Conservation (phyloP, 2,329 filamentous ascomycete genomes). For the Neofusicoccum parvum region DNA sequence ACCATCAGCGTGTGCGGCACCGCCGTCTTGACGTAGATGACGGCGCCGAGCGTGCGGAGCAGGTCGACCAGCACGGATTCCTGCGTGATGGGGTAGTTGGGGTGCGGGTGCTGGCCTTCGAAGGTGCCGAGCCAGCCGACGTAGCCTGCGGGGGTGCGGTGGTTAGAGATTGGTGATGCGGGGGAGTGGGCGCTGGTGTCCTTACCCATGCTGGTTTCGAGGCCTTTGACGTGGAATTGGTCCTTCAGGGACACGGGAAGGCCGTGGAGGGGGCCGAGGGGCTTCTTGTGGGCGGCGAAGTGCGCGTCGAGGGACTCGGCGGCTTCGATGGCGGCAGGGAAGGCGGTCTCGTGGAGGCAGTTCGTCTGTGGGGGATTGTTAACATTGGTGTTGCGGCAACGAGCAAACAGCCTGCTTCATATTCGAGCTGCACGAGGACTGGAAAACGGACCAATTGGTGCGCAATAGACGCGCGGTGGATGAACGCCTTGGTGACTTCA, state of each 20-base stretch:
- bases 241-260: slow-evolving; percentile 53
- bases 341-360: slow-evolving; percentile 53
- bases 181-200: no score
- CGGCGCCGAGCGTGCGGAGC: slow-evolving; percentile 57
- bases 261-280: slow-evolving; percentile 51
- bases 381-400: no score
- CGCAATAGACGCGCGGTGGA: slow-evolving; percentile 56
- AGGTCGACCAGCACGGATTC: slow-evolving; percentile 61
- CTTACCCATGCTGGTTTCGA: slow-evolving; percentile 51
- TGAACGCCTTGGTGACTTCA: slow-evolving; percentile 59
- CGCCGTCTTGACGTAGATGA: slow-evolving; percentile 59
- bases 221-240: slow-evolving; percentile 52
- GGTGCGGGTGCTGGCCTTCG: slow-evolving; percentile 55
- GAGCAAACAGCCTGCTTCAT: no score
- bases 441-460: slow-evolving; percentile 46
- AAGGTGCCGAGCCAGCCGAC: slow-evolving; percentile 67
- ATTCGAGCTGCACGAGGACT: no score
- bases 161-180: no score
- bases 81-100: slow-evolving; percentile 50
- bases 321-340: slow-evolving; percentile 46
- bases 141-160: slow-evolving; percentile 44
- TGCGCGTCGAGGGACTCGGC: slow-evolving; percentile 47
- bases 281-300: slow-evolving; percentile 35
- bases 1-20: slow-evolving; percentile 60
- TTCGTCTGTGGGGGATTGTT: slow-evolving; percentile 26